Evolutionary conservation across 2,329 filamentous ascomycete species (phyloP).

Genomic region (Pestalotiopsis sp.): DNA sequence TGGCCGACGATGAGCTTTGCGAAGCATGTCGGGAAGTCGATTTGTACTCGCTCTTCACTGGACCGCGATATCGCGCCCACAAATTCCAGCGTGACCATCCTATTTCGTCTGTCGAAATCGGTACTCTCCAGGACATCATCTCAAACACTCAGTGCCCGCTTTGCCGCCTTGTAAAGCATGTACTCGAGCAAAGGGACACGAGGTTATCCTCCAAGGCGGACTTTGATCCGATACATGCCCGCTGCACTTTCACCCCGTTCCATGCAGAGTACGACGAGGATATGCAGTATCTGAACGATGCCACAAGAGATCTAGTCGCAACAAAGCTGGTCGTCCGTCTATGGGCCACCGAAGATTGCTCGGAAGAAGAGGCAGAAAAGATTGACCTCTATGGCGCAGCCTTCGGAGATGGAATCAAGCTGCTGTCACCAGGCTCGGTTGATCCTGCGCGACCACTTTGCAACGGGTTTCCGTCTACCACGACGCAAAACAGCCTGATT

Average conservation of each 20-base stretch:
- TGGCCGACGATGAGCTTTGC: not conserved
- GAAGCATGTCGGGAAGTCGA: not conserved
- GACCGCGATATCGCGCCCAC: not conserved
- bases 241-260: not conserved
- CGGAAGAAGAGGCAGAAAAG: not conserved
- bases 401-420: not conserved
- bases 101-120: too few species aligned
- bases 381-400: not conserved
- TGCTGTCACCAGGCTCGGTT: too few species aligned
- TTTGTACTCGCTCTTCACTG: not conserved
- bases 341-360: not conserved
- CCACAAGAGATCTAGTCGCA: not conserved
- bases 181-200: not conserved
- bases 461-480: not conserved
- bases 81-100: not conserved
- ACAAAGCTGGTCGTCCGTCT: not conserved
- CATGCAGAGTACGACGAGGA: not conserved
- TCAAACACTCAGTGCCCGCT: not conserved
- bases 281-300: not conserved
- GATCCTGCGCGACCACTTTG: too few species aligned
- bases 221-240: not conserved
- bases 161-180: constrained; percentile 2
- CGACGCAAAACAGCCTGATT: not conserved
- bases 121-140: not conserved
- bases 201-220: not conserved